Evolutionary conservation across 345 rosid genomes (phyloP).

Genomic region (Sonneratia alba): DNA sequence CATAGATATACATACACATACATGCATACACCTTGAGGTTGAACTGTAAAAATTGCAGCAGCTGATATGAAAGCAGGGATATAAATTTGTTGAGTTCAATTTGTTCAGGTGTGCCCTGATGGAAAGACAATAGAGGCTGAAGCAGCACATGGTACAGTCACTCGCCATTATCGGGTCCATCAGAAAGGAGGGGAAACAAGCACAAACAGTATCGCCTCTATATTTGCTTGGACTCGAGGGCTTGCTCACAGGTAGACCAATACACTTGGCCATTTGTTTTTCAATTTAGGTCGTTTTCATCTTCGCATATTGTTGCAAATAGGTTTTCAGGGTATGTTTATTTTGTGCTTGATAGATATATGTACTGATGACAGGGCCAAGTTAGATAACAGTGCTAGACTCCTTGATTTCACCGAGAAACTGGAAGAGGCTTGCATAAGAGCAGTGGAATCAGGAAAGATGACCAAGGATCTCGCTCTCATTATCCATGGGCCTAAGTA

Average conservation of each 20-base stretch:
- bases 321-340: neutral
- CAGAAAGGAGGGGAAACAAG: slow-evolving; percentile 99
- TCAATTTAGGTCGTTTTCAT: neutral
- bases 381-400: slow-evolving; percentile 71
- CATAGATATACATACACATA: neutral
- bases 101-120: slow-evolving; percentile 84
- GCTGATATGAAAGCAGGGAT: neutral
- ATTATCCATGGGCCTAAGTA: slow-evolving; percentile 77
- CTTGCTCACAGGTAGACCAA: slow-evolving; percentile 79
- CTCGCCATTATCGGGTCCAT: slow-evolving; percentile 92
- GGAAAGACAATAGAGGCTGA: slow-evolving; percentile 98
- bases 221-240: slow-evolving; percentile 96
- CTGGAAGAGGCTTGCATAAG: slow-evolving; percentile 91
- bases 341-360: neutral
- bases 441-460: slow-evolving; percentile 86
- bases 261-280: neutral
- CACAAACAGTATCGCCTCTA: slow-evolving; percentile 98
- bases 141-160: slow-evolving; percentile 98
- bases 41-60: neutral
- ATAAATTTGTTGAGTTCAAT: neutral
- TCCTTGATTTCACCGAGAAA: slow-evolving; percentile 74
- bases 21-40: neutral
- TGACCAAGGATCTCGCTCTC: slow-evolving; percentile 98
- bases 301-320: neutral
- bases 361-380: slow-evolving; percentile 49